Base-by-base conservation (phyloP, 352 stramenopile species). In the Globisporangium paddicum region DNA sequence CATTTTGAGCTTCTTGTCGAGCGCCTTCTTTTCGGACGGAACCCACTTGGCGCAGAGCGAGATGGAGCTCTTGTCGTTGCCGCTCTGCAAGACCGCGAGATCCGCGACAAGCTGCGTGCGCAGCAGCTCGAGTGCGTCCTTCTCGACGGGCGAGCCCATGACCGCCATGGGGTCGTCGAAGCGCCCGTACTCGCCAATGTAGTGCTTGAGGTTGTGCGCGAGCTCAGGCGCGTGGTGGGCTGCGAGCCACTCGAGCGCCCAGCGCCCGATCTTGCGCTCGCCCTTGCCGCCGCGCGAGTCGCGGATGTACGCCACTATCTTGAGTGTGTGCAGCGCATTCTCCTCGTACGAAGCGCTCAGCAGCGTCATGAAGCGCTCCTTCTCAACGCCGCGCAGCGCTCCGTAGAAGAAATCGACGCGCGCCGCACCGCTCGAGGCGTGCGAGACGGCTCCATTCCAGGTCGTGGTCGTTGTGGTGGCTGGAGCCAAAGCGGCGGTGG, bases 11-110 rank as follows among this genome's bases (percentile, higher is more conserved):
- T 73, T 75, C 63, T 75, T 80, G 71, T 86, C 75, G 19, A 77
- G 63, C 21, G 68, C 57, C 42, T 86, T 86, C n/a, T 79, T 77
- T 50, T 86, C 73, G 0, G 71, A 81, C 26, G 75, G 75, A 25
- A 86, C 46, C 75, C 75, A 86, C 67, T 86, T 86, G 58, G 75
- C 75, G 41, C 72, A 81, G 16, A 81, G 44, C 37, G 71, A 81
- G 51, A 84, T 62, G 21, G 57, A 62, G 19, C 34, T 41, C 19
- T 58, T 49, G 0, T 34, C 44, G 3, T 57, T 49, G 11, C 56
- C 46, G 14, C 46, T n/a, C 56, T 70, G 41, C 41, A 75, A 60
- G 25, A 34, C 52, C 14, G n/a, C 42, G 5, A 79, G 56, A 19
- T 85, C 70, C 10, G 57, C 34, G 11, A 66, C 28, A 6, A 85